phyloP scores from a whole-genome alignment of 805 yeast genomes.

The Kazachstania taianensis region DNA sequence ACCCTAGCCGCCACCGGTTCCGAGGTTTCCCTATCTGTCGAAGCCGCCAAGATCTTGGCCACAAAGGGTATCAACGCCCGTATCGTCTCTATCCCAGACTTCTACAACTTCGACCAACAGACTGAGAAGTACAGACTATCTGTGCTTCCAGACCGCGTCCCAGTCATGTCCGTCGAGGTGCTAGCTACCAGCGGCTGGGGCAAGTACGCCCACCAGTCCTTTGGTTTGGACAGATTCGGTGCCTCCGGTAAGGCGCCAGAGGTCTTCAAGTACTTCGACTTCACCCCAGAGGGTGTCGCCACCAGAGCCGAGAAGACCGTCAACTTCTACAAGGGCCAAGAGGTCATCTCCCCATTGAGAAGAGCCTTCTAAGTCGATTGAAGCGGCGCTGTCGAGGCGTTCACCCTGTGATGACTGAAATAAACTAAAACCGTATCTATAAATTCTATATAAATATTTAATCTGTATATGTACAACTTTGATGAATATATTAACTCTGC shows the following conservation, averaged over 20 bases:
- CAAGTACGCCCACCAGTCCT: conserved; percentile 91
- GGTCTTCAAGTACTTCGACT: conserved; percentile 75
- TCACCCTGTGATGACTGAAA: not conserved
- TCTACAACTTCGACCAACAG: conserved; percentile 82
- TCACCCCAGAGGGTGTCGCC: conserved; percentile 89
- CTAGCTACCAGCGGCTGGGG: conserved; percentile 88
- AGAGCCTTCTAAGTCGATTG: conserved; percentile 36
- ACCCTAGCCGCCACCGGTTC: conserved; percentile 89
- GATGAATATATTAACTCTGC: too few relatives aligned
- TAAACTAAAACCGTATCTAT: too few relatives aligned
- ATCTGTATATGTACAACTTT: not conserved
- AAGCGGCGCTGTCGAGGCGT: not conserved
- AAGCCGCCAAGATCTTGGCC: conserved; percentile 63
- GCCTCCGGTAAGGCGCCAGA: conserved; percentile 85
- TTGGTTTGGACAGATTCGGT: conserved; percentile 93
- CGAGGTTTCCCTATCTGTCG: conserved; percentile 73
- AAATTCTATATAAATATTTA: too few relatives aligned
- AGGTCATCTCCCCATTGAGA: conserved; percentile 65
- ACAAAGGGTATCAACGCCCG: conserved; percentile 48
- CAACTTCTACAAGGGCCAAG: conserved; percentile 71
- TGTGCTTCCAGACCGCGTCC: conserved; percentile 90
- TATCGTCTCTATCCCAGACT: conserved; percentile 90
- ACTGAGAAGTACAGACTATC: conserved; percentile 66
- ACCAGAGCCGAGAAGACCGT: conserved; percentile 72
- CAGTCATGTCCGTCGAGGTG: conserved; percentile 89